Evolutionary conservation across 768 basidiomycete genomes (phyloP).

Genomic region (Botryobasidium botryosum): DNA sequence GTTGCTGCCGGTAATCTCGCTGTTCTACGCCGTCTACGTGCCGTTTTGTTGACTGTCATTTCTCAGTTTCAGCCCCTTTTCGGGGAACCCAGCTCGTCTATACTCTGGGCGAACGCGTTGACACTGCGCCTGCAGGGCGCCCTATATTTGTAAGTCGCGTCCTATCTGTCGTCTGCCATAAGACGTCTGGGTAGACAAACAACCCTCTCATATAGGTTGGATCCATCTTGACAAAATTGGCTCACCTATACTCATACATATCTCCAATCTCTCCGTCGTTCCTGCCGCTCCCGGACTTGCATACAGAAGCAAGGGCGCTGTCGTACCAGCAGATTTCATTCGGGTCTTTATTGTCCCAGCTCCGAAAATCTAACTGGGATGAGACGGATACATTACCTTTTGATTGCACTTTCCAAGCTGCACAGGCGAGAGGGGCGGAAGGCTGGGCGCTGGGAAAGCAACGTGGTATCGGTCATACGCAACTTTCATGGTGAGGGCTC

Average conservation of each 20-base stretch:
- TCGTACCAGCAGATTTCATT: background rate
- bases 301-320: background rate
- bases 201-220: background rate
- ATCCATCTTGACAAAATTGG: background rate
- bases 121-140: background rate
- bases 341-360: background rate
- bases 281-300: background rate
- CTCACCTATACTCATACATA: background rate
- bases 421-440: too few species aligned
- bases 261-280: background rate
- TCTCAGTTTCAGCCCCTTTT: slow-evolving; percentile 1
- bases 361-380: background rate
- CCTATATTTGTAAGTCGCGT: background rate
- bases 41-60: too few species aligned
- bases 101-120: background rate
- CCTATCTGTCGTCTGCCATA: background rate
- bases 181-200: background rate
- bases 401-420: background rate
- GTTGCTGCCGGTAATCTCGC: too few species aligned
- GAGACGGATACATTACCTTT: background rate
- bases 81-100: slow-evolving; percentile 2
- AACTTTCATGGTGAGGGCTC: too few species aligned
- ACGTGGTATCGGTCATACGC: too few species aligned
- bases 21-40: too few species aligned
- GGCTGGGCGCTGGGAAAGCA: too few species aligned